phyloP scores from a whole-genome alignment of 139 green algal species.

The Diplosphaera chodatii region DNA sequence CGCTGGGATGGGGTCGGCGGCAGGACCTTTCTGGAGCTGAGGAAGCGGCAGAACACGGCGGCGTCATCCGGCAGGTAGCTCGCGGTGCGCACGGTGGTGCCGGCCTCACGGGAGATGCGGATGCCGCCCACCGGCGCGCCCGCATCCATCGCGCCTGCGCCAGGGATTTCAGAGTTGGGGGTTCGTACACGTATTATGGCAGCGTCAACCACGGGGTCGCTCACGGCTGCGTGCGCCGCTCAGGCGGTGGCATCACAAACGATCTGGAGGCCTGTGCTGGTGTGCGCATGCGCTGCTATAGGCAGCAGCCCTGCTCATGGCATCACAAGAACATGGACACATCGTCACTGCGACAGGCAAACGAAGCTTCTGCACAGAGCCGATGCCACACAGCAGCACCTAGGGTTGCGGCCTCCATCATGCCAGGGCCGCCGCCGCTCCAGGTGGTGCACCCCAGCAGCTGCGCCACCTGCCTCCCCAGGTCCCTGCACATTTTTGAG shows the following conservation, averaged over 20 bases:
- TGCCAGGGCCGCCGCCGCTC: conserved; percentile 59
- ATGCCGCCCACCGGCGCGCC: conserved; percentile 51
- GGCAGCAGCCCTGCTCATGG: too few relatives aligned
- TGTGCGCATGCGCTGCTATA: too few relatives aligned
- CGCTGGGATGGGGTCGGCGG: not conserved
- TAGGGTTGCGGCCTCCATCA: conserved; percentile 53
- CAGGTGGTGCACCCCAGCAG: conserved; percentile 58
- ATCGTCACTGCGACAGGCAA: too few relatives aligned
- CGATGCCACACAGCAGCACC: not conserved
- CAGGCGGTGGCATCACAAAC: too few relatives aligned
- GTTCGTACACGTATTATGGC: too few relatives aligned
- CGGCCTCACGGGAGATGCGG: conserved; percentile 58
- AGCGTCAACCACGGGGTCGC: too few relatives aligned
- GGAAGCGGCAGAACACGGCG: conserved; percentile 45
- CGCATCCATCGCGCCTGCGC: conserved; percentile 36
- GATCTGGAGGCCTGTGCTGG: too few relatives aligned
- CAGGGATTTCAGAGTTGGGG: too few relatives aligned
- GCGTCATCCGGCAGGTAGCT: conserved; percentile 36
- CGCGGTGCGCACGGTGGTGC: conserved; percentile 46
- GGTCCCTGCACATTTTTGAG: conserved; percentile 3
- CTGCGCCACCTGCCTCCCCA: conserved; percentile 32
- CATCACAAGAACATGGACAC: too few relatives aligned
- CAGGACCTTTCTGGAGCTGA: conserved; percentile 43
- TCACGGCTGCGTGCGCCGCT: too few relatives aligned
- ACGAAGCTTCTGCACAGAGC: too few relatives aligned